Base-by-base conservation (phyloP, 2,329 filamentous ascomycete genomes). In the Diaporthe capsici region DNA sequence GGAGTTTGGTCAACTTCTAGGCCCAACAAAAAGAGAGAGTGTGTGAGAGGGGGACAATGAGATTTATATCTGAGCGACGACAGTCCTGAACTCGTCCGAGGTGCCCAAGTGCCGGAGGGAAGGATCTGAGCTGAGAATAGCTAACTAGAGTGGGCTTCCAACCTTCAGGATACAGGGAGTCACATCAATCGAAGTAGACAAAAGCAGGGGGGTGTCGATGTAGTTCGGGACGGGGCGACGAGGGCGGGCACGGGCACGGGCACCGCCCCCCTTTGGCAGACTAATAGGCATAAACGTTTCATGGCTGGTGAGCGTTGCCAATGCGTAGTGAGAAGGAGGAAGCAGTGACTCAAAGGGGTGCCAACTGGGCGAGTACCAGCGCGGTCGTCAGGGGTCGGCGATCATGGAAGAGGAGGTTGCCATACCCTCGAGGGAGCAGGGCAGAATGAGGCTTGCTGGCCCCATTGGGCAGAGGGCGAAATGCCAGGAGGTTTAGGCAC, bases 251-350 rank as follows among this genome's bases (percentile, higher is more conserved):
- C 57, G 31, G 25, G 42, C 55, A 72, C 58, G 25, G 49, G 47
- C 58, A 73, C 58, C 71, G 60, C 71, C 71, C 71, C 71, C 49
- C n/a, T 55, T 10, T 65, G 47, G 58, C 71, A 65, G 58, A 65
- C 58, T 65, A 31, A 44, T 73, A 51, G 71, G 58, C 71, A 55
- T 72, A 72, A 34, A 63, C 28, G 47, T 44, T 53, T 73, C 47
- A 55, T 73, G 34, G 20, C 58, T 55, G 71, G 57, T 7, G 37
- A n/a, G 44, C 17, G n/a, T 34, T 53, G 37, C 44, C 44, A 53
- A 60, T 53, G 31, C 49, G 57, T 44, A 25, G 57, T 61, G 47
- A 51, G 71, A 34, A 39, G 58, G 60, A 73, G 49, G 28, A 55
- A 73, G 58, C 47, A n/a, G 71, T 73, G 58, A 65, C 58, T 55